These are phyloP conservation scores for Aphanomyces astaci DNA, from an alignment of 352 stramenopile species.

Conservation along the genomic window DNA sequence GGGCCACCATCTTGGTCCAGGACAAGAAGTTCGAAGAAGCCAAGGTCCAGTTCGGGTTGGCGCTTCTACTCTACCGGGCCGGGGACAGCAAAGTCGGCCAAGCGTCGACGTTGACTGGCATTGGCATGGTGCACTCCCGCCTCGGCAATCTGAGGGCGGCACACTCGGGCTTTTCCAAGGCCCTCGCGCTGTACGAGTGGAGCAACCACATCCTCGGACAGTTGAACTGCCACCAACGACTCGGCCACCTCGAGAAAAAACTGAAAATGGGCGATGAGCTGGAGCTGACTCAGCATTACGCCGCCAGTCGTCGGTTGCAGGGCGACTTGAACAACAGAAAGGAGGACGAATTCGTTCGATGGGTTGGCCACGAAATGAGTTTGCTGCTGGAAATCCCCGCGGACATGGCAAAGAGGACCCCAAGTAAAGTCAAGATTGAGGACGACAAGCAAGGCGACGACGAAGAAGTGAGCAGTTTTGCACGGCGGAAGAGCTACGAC, in stretches of 20 bases:
- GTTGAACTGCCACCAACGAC: constrained; percentile 70
- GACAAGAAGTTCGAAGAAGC: constrained; percentile 79
- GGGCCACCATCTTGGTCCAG: constrained; percentile 49
- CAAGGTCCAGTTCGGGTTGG: constrained; percentile 67
- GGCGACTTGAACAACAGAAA: constrained; percentile 76
- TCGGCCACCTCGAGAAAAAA: constrained; percentile 81
- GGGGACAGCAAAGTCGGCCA: constrained; percentile 69
- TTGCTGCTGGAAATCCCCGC: constrained; percentile 56
- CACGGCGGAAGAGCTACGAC: constrained; percentile 19
- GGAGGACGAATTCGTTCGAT: constrained; percentile 61
- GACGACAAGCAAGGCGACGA: background rate
- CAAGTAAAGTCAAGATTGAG: background rate
- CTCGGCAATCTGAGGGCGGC: constrained; percentile 67
- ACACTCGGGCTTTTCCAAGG: constrained; percentile 76
- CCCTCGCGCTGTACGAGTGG: constrained; percentile 73
- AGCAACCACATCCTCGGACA: constrained; percentile 72
- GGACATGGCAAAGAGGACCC: background rate
- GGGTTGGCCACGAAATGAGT: constrained; percentile 77
- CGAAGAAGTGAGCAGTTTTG: constrained; percentile 21
- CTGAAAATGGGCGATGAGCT: constrained; percentile 50
- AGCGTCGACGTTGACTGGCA: constrained; percentile 59
- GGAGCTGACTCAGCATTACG: constrained; percentile 72
- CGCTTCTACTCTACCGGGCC: constrained; percentile 68
- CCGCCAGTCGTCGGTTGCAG: constrained; percentile 57
- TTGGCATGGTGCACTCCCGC: constrained; percentile 73